Evolutionary conservation across 805 yeast species (phyloP).

Genomic region (Nakazawaea peltata): DNA sequence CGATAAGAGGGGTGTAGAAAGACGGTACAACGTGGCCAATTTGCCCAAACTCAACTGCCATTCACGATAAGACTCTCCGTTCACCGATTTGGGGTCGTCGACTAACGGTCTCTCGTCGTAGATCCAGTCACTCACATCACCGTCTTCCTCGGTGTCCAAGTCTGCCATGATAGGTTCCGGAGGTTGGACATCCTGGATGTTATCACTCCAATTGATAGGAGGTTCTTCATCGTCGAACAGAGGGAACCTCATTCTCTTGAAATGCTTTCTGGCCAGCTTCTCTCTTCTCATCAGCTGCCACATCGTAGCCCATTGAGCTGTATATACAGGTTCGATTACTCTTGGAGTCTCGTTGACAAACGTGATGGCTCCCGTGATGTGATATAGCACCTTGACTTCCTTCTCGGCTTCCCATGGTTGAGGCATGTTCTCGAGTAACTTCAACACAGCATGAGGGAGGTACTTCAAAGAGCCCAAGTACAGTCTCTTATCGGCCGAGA

Average conservation of each 20-base stretch:
- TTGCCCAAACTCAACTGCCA: conserved; percentile 61
- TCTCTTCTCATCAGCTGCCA: conserved; percentile 94
- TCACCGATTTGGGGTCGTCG: conserved; percentile 46
- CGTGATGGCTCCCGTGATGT: conserved; percentile 87
- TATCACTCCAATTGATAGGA: conserved; percentile 76
- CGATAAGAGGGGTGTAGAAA: conserved; percentile 65
- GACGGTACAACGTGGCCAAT: conserved; percentile 56
- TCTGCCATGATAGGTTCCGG: conserved; percentile 64
- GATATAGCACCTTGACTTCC: conserved; percentile 85
- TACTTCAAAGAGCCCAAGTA: conserved; percentile 87
- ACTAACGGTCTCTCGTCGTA: conserved; percentile 70
- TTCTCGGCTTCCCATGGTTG: conserved; percentile 94
- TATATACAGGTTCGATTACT: conserved; percentile 85
- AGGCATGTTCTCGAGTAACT: conserved; percentile 91
- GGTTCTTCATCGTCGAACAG: conserved; percentile 98
- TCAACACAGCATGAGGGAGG: conserved; percentile 91
- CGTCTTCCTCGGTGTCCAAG: conserved; percentile 57
- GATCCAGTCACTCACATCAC: conserved; percentile 62
- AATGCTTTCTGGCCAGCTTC: conserved; percentile 82
- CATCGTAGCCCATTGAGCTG: conserved; percentile 91
- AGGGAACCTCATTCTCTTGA: conserved; percentile 89
- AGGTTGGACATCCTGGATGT: conserved; percentile 64
- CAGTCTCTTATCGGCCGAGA: conserved; percentile 78
- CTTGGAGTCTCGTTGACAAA: conserved; percentile 90
- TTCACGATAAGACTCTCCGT: conserved; percentile 69